phyloP scores from a whole-genome alignment of 2,329 filamentous ascomycete genomes.

The Paracorniculantispora psalliotae region DNA sequence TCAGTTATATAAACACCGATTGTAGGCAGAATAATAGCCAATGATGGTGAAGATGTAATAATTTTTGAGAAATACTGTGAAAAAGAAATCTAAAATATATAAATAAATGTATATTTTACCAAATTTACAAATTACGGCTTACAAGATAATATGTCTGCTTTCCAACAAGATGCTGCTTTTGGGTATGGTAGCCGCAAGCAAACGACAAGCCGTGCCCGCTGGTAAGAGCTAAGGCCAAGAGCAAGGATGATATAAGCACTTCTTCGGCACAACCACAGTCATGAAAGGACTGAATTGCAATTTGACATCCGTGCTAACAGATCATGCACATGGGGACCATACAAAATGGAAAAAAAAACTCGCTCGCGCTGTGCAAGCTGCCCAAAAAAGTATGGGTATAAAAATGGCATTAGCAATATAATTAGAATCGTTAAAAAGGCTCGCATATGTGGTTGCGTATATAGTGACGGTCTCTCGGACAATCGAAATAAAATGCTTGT shows the following conservation, averaged over 20 bases:
- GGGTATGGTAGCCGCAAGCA: constrained; percentile 23
- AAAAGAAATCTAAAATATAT: background rate
- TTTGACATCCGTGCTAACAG: constrained; percentile 95
- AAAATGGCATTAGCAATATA: constrained; percentile 13
- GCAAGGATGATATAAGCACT: constrained; percentile 75
- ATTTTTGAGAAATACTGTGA: background rate
- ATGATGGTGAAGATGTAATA: too few relatives aligned
- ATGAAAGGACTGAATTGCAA: constrained; percentile 84
- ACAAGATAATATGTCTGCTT: constrained; percentile 1
- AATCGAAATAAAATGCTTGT: background rate
- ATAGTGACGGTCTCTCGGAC: constrained; percentile 1
- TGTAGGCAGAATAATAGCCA: background rate
- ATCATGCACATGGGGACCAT: background rate
- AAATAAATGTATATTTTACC: background rate
- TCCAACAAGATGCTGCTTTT: background rate
- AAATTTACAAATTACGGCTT: background rate
- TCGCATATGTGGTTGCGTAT: background rate
- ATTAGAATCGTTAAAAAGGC: constrained; percentile 4
- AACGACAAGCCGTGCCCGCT: constrained; percentile 13
- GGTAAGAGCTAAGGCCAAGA: constrained; percentile 12
- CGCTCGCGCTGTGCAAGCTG: too few relatives aligned
- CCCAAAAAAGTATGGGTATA: background rate
- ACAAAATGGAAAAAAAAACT: background rate
- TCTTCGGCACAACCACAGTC: constrained; percentile 98
- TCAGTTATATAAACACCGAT: background rate